Evolutionary conservation across 2,329 filamentous ascomycete genomes (phyloP).

Genomic region (Verticillium zaregamsianum): DNA sequence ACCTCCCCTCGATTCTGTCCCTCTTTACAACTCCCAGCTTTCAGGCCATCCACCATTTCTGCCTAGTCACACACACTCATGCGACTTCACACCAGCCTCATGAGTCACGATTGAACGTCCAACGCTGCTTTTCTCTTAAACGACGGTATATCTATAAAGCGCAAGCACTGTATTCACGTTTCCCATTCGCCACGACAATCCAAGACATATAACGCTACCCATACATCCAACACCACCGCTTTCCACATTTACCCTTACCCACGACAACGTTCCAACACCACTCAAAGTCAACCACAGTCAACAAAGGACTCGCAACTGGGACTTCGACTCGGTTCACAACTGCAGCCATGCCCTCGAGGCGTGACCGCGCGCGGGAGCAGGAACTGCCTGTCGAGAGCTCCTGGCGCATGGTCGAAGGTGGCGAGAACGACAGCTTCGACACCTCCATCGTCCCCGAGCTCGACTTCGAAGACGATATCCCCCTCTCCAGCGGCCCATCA

Average conservation of each 20-base stretch:
- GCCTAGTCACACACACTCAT: not conserved
- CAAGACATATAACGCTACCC: no score
- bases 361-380: slow-evolving; percentile 11
- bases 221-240: no score
- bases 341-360: slow-evolving; percentile 8
- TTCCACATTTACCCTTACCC: not conserved
- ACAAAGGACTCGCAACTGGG: not conserved
- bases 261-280: not conserved
- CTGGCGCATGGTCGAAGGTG: slow-evolving; percentile 57
- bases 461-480: slow-evolving; percentile 32
- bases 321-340: not conserved
- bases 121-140: not conserved
- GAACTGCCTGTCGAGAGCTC: slow-evolving; percentile 46
- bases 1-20: not conserved
- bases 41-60: not conserved
- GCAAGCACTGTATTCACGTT: no score
- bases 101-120: not conserved
- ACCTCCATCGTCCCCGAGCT: slow-evolving; percentile 46
- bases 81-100: not conserved
- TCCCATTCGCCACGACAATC: no score
- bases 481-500: slow-evolving; percentile 38
- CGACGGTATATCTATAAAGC: not conserved
- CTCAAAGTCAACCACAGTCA: not conserved
- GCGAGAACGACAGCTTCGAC: slow-evolving; percentile 57
- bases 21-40: not conserved